phyloP scores from a whole-genome alignment of 495 filamentous ascomycete genomes.

The Ascobolus immersus region DNA sequence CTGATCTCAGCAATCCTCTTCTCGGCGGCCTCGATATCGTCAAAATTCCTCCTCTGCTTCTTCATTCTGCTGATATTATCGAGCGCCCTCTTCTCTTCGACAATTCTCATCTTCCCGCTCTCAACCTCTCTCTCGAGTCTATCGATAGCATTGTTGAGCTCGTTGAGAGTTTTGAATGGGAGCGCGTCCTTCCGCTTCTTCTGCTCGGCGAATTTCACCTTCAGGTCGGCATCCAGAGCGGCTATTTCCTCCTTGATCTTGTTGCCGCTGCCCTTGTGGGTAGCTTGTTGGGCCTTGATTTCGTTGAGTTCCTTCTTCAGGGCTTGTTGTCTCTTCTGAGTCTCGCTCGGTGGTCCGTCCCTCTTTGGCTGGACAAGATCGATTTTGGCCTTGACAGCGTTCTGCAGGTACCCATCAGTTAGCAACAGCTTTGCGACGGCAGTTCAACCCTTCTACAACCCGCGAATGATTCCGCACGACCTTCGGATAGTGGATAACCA shows the following conservation, averaged over 20 bases:
- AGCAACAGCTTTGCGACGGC: neutral
- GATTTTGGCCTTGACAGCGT: conserved; percentile 58
- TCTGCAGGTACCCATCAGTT: conserved; percentile 25
- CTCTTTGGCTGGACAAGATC: conserved; percentile 38
- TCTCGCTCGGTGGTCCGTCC: conserved; percentile 36
- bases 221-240: conserved; percentile 55
- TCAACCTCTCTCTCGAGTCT: conserved; percentile 62
- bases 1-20: conserved; percentile 70
- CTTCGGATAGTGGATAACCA: neutral
- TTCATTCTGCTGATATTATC: conserved; percentile 53
- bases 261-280: conserved; percentile 51
- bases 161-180: conserved; percentile 61
- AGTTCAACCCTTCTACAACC: neutral
- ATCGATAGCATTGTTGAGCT: conserved; percentile 59
- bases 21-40: conserved; percentile 49
- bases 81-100: conserved; percentile 89
- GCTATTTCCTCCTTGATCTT: conserved; percentile 66
- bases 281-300: conserved; percentile 60
- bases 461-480: conserved; percentile 1
- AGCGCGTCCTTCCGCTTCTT: conserved; percentile 55
- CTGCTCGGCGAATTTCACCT: conserved; percentile 54
- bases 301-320: conserved; percentile 42
- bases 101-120: conserved; percentile 65
- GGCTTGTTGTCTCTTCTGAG: conserved; percentile 51
- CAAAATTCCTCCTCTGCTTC: conserved; percentile 74